Evolutionary conservation across 1,139 yeast species (phyloP), one percentile per base, ranked within the genome.

Genomic region (Diutina neorugosa): DNA sequence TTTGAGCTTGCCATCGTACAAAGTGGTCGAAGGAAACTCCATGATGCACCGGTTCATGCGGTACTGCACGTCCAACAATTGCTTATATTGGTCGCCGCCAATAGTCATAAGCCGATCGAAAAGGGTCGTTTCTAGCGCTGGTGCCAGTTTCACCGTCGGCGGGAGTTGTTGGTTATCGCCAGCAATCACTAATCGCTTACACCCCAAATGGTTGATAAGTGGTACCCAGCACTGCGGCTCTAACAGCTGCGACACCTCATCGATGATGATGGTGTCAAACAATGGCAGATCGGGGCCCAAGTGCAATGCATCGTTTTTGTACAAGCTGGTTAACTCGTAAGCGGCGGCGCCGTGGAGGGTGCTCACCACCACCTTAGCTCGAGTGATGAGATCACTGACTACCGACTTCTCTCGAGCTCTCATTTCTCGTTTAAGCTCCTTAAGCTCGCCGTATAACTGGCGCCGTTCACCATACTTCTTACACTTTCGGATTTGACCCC

Each of bases 191-290:
- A 91, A 65, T 55, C 82, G 75, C 44, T 76, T 76, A 43, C 83
- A 78, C 4, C 80, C 74, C 43, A 78, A 70, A 60, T 85, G 88
- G 52, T 77, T 77, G 16, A 88, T 71, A n/a, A 93, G 58, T 0
- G 98, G 98, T 34, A 93, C 89, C 98, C 98, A 91, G 63, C 97
- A 90, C 61, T 93, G 96, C 0, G 98, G 96, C 62, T 93, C 97
- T 54, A 91, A 68, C 3, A 97, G 78, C 65, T 93, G 98, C 0
- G 97, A 89, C 0, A 93, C 97, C 66, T 93, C 98, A 66, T 93
- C 98, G 50, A 93, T 90, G 20, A 93, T 86, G 23, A 93, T 75
- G 0, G 96, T 84, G 61, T 88, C 90, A 62, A 93, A 89, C 18
- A 83, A 62, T 5, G 74, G 75, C 59, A 61, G 65, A 18, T 59